These are phyloP conservation scores for Phytophthora aleatoria DNA, from an alignment of 352 stramenopile species.

Conservation along the genomic window DNA sequence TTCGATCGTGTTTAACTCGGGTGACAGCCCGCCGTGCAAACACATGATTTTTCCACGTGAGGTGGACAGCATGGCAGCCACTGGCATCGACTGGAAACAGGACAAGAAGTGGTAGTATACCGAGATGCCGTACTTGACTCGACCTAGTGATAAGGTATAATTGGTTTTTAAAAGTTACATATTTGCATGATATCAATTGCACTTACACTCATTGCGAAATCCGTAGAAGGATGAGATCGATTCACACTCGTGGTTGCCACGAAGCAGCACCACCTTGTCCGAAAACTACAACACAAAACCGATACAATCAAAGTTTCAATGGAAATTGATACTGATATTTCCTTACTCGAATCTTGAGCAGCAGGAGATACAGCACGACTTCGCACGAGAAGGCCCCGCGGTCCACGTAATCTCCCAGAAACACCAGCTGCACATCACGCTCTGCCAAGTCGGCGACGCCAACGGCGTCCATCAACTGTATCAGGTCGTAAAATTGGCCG, in stretches of 20 bases:
- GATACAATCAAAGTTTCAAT: background rate
- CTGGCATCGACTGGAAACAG: slow-evolving; percentile 76
- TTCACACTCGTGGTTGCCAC: slow-evolving; percentile 87
- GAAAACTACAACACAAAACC: slow-evolving; percentile 41
- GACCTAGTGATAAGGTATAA: slow-evolving; percentile 31
- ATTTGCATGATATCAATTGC: background rate
- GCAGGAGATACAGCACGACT: slow-evolving; percentile 79
- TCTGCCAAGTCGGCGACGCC: slow-evolving; percentile 43
- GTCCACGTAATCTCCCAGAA: slow-evolving; percentile 84
- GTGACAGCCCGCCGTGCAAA: slow-evolving; percentile 76
- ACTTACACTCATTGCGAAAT: slow-evolving; percentile 78
- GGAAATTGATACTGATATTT: background rate
- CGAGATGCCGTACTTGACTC: slow-evolving; percentile 80
- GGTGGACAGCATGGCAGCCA: slow-evolving; percentile 60
- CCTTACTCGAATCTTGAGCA: slow-evolving; percentile 62
- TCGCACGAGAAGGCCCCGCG: slow-evolving; percentile 82
- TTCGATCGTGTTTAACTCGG: slow-evolving; percentile 48
- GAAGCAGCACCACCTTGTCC: slow-evolving; percentile 66
- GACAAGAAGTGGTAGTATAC: slow-evolving; percentile 84
- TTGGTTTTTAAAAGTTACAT: background rate
- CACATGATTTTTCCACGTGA: slow-evolving; percentile 61
- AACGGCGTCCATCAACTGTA: slow-evolving; percentile 62
- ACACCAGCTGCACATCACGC: slow-evolving; percentile 62
- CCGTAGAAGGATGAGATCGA: slow-evolving; percentile 88
- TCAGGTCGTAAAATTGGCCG: slow-evolving; percentile 82